Percentiles rank a stretch among this genome's conserved stretches.
Conservation (phyloP, 2,329 filamentous ascomycete genomes). For the Sclerotinia minor region DNA sequence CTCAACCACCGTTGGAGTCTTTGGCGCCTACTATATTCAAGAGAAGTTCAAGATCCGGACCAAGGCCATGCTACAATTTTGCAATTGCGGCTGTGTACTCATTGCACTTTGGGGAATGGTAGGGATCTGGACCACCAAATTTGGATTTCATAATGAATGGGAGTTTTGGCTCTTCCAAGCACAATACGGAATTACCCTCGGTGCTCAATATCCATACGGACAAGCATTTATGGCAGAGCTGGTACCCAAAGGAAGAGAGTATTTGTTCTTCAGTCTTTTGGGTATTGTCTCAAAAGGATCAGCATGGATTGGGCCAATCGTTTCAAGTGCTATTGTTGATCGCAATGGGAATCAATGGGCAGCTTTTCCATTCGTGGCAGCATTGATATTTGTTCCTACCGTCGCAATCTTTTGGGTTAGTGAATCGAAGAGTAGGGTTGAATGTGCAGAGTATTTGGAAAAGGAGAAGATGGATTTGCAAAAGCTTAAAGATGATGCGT, state of each 20-base stretch:
- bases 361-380: conserved; percentile 38
- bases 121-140: conserved; percentile 39
- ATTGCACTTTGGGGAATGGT: conserved; percentile 39
- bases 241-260: conserved; percentile 39
- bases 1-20: conserved; percentile 35
- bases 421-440: conserved; percentile 37
- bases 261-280: conserved; percentile 41
- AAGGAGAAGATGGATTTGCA: conserved; percentile 35
- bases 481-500: conserved; percentile 27
- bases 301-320: conserved; percentile 41
- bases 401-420: conserved; percentile 40
- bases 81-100: conserved; percentile 37
- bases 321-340: conserved; percentile 40
- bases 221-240: conserved; percentile 41
- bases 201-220: conserved; percentile 39
- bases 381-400: conserved; percentile 38
- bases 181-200: conserved; percentile 37
- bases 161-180: conserved; percentile 41
- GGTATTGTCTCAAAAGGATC: conserved; percentile 41
- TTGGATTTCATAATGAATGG: conserved; percentile 40
- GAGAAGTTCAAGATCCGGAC: conserved; percentile 36
- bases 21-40: conserved; percentile 37
- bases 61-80: conserved; percentile 39
- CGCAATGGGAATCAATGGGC: conserved; percentile 38
- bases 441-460: conserved; percentile 39